Evolutionary conservation across 169 alveolate genomes (phyloP).

Genomic region (Plasmodium knowlesi): DNA sequence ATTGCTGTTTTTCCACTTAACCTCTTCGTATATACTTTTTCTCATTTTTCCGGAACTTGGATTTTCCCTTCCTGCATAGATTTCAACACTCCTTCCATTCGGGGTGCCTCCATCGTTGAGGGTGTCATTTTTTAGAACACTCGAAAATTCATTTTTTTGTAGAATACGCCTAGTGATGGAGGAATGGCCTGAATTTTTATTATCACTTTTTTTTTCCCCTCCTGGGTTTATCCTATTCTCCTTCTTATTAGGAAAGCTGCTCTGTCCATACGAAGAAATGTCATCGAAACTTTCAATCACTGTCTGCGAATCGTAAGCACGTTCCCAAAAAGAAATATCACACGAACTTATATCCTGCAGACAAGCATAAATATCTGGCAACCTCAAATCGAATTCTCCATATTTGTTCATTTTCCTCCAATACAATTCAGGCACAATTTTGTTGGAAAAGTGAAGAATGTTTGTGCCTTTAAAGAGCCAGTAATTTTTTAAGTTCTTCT

Average conservation of each 20-base stretch:
- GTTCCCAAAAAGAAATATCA: constrained; percentile 60
- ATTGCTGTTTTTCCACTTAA: not conserved
- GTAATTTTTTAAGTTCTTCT: constrained; percentile 80
- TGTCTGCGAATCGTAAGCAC: constrained; percentile 47
- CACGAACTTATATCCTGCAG: constrained; percentile 75
- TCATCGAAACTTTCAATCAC: constrained; percentile 56
- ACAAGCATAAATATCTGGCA: constrained; percentile 76
- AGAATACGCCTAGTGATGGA: not conserved
- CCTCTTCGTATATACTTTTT: not conserved
- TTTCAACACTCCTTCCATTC: not conserved
- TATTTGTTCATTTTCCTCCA: constrained; percentile 82
- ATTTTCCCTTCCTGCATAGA: not conserved
- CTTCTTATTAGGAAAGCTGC: not conserved
- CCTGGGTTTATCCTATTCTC: not conserved
- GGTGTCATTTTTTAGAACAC: not conserved
- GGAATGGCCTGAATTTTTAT: not conserved
- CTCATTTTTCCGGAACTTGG: not conserved
- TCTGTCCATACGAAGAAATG: constrained; percentile 2
- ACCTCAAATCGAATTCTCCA: constrained; percentile 80
- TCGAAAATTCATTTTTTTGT: not conserved
- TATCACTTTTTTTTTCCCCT: not conserved
- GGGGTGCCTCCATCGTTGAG: not conserved
- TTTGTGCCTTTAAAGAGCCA: constrained; percentile 90
- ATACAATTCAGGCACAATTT: constrained; percentile 84
- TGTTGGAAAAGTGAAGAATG: constrained; percentile 80